phyloP scores from a whole-genome alignment of 805 yeast species.

The Ogataea sp. region DNA sequence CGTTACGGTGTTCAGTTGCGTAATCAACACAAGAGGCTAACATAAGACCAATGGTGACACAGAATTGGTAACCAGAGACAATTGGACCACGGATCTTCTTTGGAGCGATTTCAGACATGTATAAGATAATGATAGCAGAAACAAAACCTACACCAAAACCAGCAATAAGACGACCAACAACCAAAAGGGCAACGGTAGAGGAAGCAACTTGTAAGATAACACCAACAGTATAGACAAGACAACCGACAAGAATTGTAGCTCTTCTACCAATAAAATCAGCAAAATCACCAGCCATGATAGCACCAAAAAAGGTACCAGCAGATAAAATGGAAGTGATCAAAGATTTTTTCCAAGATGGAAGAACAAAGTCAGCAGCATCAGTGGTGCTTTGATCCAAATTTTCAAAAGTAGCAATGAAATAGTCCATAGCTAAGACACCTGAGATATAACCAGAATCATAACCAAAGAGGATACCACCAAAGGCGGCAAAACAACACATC shows the following conservation, averaged over 20 bases:
- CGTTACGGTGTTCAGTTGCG: conserved; percentile 47
- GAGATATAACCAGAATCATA: conserved; percentile 65
- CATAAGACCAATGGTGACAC: conserved; percentile 61
- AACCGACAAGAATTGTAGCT: conserved; percentile 35
- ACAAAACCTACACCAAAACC: conserved; percentile 70
- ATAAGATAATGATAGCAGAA: conserved; percentile 70
- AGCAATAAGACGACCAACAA: conserved; percentile 40
- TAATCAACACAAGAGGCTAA: conserved; percentile 66
- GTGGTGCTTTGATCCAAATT: conserved; percentile 12
- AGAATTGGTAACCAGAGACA: conserved; percentile 62
- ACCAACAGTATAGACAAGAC: conserved; percentile 38
- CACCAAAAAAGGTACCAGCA: conserved; percentile 65
- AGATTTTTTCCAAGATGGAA: conserved; percentile 25
- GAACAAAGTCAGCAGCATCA: conserved; percentile 11
- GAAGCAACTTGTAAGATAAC: conserved; percentile 40
- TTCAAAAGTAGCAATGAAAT: conserved; percentile 24
- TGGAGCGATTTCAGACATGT: conserved; percentile 75
- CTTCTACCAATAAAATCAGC: conserved; percentile 40
- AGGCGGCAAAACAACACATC: conserved; percentile 51
- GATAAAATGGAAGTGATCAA: conserved; percentile 68
- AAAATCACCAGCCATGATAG: conserved; percentile 51
- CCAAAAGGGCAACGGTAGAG: conserved; percentile 33
- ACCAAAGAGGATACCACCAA: conserved; percentile 61
- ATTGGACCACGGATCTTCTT: conserved; percentile 72
- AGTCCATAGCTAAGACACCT: conserved; percentile 59